phyloP scores from a whole-genome alignment of 169 alveolate species.

The Plasmodium billcollinsi region DNA sequence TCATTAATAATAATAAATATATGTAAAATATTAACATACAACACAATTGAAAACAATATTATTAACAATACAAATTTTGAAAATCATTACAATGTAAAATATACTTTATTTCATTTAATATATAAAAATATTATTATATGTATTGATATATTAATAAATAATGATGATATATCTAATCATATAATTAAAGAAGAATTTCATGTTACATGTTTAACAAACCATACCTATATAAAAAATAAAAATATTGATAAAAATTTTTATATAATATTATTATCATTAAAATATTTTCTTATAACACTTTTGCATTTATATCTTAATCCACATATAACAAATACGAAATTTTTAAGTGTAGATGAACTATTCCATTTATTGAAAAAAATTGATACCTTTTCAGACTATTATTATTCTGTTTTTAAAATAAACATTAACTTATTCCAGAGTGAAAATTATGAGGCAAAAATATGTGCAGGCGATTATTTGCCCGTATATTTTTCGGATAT shows the following conservation, averaged over 20 bases:
- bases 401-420: constrained; percentile 56
- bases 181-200: constrained; percentile 27
- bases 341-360: constrained; percentile 9
- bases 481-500: constrained; percentile 63
- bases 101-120: constrained; percentile 16
- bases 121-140: constrained; percentile 26
- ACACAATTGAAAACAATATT: neutral
- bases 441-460: constrained; percentile 38
- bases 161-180: neutral
- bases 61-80: neutral
- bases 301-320: constrained; percentile 34
- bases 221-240: constrained; percentile 21
- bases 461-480: constrained; percentile 40
- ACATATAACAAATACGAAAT: neutral
- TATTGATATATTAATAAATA: constrained; percentile 42
- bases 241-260: constrained; percentile 24
- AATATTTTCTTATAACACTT: constrained; percentile 34
- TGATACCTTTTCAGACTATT: constrained; percentile 46
- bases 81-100: constrained; percentile 2
- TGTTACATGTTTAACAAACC: constrained; percentile 11
- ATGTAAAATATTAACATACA: constrained; percentile 18
- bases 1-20: constrained; percentile 20
- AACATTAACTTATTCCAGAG: constrained; percentile 42
- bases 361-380: constrained; percentile 10
- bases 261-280: constrained; percentile 39